Evolutionary conservation across 352 stramenopile genomes (phyloP).

Genomic region (Pythium scleroteichum): DNA sequence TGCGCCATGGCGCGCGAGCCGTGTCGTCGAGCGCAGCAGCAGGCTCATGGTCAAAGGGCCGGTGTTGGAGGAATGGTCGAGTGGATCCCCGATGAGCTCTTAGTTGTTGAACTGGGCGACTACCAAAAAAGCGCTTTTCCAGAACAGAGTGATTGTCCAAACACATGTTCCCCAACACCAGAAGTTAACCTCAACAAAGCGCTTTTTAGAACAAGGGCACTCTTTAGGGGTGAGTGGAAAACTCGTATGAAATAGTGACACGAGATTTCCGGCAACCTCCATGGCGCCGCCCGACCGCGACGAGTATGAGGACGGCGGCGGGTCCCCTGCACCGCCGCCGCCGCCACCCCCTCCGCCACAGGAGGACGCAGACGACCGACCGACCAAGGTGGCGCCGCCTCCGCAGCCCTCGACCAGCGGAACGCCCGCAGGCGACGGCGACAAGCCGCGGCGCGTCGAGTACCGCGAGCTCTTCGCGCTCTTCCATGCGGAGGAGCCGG

Average conservation of each 20-base stretch:
- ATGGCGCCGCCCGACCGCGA: conserved; percentile 5
- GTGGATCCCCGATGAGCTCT: conserved; percentile 5
- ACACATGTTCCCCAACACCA: conserved; percentile 9
- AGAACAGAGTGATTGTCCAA: conserved; percentile 22
- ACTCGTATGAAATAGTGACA: conserved; percentile 8
- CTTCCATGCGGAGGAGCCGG: conserved; percentile 45
- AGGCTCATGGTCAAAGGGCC: conserved; percentile 10
- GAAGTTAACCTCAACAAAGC: conserved; percentile 18
- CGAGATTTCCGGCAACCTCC: not conserved
- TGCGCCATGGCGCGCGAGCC: conserved; percentile 14
- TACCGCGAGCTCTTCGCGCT: conserved; percentile 69
- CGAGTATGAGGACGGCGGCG: conserved; percentile 8
- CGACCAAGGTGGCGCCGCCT: conserved; percentile 17
- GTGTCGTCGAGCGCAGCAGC: conserved; percentile 19
- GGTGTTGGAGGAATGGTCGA: not conserved
- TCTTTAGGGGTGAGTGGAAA: not conserved
- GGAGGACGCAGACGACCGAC: conserved; percentile 3
- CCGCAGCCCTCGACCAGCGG: not conserved
- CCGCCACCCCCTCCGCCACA: not conserved
- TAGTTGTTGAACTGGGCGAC: conserved; percentile 14
- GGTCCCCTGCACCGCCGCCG: conserved; percentile 1
- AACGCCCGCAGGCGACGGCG: not conserved
- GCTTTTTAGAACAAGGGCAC: conserved; percentile 13
- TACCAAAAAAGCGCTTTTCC: conserved; percentile 23
- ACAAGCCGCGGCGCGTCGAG: conserved; percentile 49